Evolutionary conservation across 1,139 yeast species (phyloP).

Genomic region (Scheffersomyces titani): DNA sequence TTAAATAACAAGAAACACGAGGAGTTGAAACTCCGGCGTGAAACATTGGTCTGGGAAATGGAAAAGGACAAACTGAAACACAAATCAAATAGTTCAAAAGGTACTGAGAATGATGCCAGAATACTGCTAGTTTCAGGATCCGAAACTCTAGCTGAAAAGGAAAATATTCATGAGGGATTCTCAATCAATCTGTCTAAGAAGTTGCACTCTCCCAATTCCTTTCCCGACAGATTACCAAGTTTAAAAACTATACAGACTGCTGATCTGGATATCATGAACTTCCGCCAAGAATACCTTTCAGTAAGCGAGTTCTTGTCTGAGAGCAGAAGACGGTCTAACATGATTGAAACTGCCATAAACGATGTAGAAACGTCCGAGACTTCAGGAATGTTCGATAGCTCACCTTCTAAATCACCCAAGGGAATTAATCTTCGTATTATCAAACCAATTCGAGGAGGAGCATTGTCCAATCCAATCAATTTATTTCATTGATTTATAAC

Average conservation of each 20-base stretch:
- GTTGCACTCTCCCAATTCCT: not conserved
- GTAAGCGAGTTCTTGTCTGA: constrained; percentile 15
- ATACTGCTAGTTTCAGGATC: not conserved
- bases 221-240: not conserved
- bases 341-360: constrained; percentile 11
- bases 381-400: constrained; percentile 18
- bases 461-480: constrained; percentile 15
- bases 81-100: constrained; percentile 15
- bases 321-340: constrained; percentile 12
- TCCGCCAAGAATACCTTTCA: constrained; percentile 16
- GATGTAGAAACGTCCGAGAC: constrained; percentile 17
- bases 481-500: constrained; percentile 10
- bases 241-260: not conserved
- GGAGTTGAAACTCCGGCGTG: constrained; percentile 16
- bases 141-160: not conserved
- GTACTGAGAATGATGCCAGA: constrained; percentile 6
- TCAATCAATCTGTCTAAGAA: not conserved
- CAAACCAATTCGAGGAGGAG: constrained; percentile 67
- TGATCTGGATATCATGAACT: constrained; percentile 9
- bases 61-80: not conserved
- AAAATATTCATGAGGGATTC: not conserved
- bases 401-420: constrained; percentile 29
- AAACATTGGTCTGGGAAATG: constrained; percentile 14
- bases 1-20: constrained; percentile 17
- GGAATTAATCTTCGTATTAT: constrained; percentile 62